These are phyloP conservation scores for Thuja plicata DNA, from an alignment of 83 land plant species.

Conservation along the genomic window DNA sequence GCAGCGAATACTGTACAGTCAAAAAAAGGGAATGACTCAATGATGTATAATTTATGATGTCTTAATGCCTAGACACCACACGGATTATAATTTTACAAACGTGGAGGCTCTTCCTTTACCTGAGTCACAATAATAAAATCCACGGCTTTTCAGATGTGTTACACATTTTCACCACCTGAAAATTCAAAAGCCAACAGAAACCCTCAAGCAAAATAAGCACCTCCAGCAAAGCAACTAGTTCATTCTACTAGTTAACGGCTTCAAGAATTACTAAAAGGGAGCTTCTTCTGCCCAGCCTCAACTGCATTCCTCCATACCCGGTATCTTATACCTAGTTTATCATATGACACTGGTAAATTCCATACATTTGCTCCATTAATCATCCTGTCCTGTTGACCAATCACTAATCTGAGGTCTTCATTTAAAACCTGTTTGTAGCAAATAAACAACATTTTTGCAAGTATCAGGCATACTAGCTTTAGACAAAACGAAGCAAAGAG, in stretches of 20 bases:
- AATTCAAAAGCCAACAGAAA: not conserved
- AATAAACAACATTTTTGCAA: conserved; percentile 1
- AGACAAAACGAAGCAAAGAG: conserved; percentile 1
- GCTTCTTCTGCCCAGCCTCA: conserved; percentile 53
- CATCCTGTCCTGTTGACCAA: conserved; percentile 95
- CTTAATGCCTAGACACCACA: conserved; percentile 8
- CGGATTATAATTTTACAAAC: conserved; percentile 13
- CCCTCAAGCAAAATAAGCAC: not conserved
- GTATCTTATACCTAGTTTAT: conserved; percentile 93
- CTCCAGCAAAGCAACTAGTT: not conserved
- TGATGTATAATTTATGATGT: not conserved
- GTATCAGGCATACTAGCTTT: not conserved
- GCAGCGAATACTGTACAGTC: conserved; percentile 9
- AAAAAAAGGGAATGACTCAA: not conserved
- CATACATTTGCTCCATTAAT: conserved; percentile 81
- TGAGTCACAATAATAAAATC: not conserved
- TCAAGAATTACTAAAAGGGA: conserved; percentile 38
- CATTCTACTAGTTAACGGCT: not conserved
- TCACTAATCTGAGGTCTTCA: conserved; percentile 87
- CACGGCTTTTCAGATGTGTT: not conserved
- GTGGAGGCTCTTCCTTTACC: not conserved
- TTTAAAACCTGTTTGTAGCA: conserved; percentile 71
- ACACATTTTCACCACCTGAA: not conserved
- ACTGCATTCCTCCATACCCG: conserved; percentile 81
- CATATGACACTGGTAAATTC: conserved; percentile 91